Base-by-base conservation (phyloP, 768 basidiomycete genomes). In the Saitozyma podzolica region DNA sequence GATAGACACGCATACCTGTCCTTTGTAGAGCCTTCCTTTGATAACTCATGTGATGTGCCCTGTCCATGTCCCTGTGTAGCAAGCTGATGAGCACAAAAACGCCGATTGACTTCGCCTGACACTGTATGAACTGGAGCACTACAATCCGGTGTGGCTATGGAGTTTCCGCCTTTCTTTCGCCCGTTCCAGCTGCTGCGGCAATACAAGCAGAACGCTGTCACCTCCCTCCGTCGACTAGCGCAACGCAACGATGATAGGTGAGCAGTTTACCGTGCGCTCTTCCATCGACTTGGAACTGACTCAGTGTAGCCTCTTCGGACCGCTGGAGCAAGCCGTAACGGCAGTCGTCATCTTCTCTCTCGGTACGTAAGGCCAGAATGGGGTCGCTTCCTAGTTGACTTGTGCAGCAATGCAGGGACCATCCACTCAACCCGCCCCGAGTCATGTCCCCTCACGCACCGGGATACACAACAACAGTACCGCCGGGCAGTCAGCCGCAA, bases 281-380 rank as follows among this genome's bases (percentile, higher is more conserved):
- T 48, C 42, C 41, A 50, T 9, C 13, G 29, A 29, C 5, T 29
- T 29, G 29, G 29, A 5, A 29, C 29, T 29, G 29, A 29, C 29
- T 5, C 2, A 2, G 45, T 17, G 37, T 14, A 73, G 74, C 47
- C 19, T 75, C 0, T 75, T 75, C 56, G 74, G 74, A 7, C 74
- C 71, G 6, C 50, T 75, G 19, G 74, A 75, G 43, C 71, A 75
- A 41, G 20, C 58, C 3, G 69, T 75, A 0, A 64, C 64, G 2
- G 66, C 63, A 0, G 53, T 66, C 2, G 74, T 75, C 6, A 56
- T 75, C 40, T 20, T 70, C 13, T 63, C 66, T 8, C 57, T 75
- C 0, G 73, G 72, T 69, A 43, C 51, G 72, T 65, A 63, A 2
- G 29, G 29, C 29, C 29, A 29, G 29, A 29, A 29, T 29, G 29